Base-by-base conservation (phyloP, 306 rosid genomes). In the Arachis stenosperma region DNA sequence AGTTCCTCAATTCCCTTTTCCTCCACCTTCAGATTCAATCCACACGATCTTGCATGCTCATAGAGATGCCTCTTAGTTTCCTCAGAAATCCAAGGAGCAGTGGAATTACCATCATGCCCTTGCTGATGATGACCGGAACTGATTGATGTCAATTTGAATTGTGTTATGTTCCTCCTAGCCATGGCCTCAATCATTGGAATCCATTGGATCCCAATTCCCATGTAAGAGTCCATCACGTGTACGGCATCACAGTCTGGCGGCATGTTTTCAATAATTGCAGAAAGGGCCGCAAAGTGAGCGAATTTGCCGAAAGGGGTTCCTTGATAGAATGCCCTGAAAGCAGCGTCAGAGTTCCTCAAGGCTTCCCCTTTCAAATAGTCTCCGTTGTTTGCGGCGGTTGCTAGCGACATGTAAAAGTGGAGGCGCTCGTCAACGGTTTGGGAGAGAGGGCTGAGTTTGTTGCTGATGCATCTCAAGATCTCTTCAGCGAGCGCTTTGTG, bases 141-240 rank as follows among this genome's bases (percentile, higher is more conserved):
- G 1, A 92, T 73, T 10, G 88, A 72, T n/a, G 90, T 90, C 61
- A 93, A 41, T 73, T 81, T 82, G 57, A 90, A 33, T 33, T 33
- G 41, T 69, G 69, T 73, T 59, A 54, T 89, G 53, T 56, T 44
- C 59, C 27, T 66, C 17, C 59, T 51, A 33, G 85, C 86, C 55
- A 83, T 67, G 9, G 78, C 80, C 68, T 82, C 86, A 2, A 87
- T 74, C 46, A 88, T 8, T 37, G 79, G 67, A 40, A 86, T 70
- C 87, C 88, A 84, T 46, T 87, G 94, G 56, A 81, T 6, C 4
- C 97, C 92, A 65, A 74, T 83, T 11, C 86, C 87, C 48, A 84
- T 48, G 67, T 78, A 78, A 27, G 73, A 88, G 55, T 88, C 94
- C 4, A 88, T 72, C 77, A 87, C 33, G 52, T 87, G 86, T 48